Evolutionary conservation across 108 stramenopile species (phyloP).

Genomic region (Skeletonema potamos): DNA sequence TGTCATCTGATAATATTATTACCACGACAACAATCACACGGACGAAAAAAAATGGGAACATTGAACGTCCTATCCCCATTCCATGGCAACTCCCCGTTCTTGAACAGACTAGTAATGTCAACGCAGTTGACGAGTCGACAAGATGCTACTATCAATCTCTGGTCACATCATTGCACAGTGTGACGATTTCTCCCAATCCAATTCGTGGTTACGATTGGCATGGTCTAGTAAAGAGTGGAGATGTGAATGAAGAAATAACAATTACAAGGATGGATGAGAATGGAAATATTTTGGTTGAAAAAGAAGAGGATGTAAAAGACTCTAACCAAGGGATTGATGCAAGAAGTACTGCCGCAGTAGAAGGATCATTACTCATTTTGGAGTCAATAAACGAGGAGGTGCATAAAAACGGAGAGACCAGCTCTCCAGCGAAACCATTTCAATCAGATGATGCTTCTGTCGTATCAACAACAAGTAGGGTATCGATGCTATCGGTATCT

Average conservation of each 20-base stretch:
- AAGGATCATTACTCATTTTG: background rate
- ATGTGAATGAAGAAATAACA: slow-evolving; percentile 25
- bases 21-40: slow-evolving; percentile 21
- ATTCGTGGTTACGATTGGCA: slow-evolving; percentile 48
- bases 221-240: slow-evolving; percentile 33
- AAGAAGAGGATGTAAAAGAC: background rate
- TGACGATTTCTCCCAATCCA: slow-evolving; percentile 38
- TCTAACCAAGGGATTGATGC: background rate
- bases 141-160: slow-evolving; percentile 19
- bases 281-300: background rate
- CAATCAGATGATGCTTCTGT: slow-evolving; percentile 13
- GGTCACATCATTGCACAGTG: slow-evolving; percentile 21
- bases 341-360: background rate
- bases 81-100: slow-evolving; percentile 38
- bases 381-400: background rate
- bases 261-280: background rate
- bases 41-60: slow-evolving; percentile 40
- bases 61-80: slow-evolving; percentile 37
- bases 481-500: slow-evolving; percentile 2
- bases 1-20: background rate
- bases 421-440: background rate
- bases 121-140: background rate
- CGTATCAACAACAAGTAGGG: background rate
- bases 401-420: background rate
- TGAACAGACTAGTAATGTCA: background rate